Conservation (phyloP, 73 alveolate species). For the Paramecium pentaurelia region DNA sequence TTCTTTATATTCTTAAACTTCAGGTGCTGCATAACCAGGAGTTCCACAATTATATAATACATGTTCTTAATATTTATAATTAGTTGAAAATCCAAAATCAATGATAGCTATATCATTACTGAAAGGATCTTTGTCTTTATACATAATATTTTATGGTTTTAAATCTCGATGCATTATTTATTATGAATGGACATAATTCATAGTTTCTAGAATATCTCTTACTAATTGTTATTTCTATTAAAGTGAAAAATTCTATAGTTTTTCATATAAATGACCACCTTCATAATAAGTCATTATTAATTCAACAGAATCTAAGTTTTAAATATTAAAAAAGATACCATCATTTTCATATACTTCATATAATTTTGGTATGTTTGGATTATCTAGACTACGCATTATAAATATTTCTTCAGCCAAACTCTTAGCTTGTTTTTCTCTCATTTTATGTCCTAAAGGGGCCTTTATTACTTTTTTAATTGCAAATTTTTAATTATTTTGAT, state of each 20-base stretch:
- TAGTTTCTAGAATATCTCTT: neutral
- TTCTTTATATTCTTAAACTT: slow-evolving; percentile 1
- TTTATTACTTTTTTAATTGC: neutral
- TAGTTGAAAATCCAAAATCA: slow-evolving; percentile 38
- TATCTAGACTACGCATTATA: slow-evolving; percentile 83
- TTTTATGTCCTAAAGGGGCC: neutral
- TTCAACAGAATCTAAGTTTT: neutral
- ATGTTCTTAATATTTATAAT: neutral
- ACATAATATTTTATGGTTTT: slow-evolving; percentile 17
- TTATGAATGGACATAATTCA: slow-evolving; percentile 1
- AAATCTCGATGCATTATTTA: slow-evolving; percentile 42
- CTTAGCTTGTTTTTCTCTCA: neutral
- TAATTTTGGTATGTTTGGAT: slow-evolving; percentile 82
- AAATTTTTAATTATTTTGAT: neutral
- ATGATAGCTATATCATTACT: neutral
- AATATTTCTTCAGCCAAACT: slow-evolving; percentile 85
- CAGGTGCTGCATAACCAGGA: slow-evolving; percentile 46
- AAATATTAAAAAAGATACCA: slow-evolving; percentile 64
- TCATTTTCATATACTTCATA: slow-evolving; percentile 78
- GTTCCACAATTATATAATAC: slow-evolving; percentile 39
- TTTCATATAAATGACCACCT: neutral
- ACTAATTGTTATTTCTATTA: neutral
- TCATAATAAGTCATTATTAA: neutral
- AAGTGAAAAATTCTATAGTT: neutral
- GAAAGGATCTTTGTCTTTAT: neutral